Evolutionary conservation across 371 early-diverging fungal genomes (phyloP).

Genomic region (Actinomucor elegans): DNA sequence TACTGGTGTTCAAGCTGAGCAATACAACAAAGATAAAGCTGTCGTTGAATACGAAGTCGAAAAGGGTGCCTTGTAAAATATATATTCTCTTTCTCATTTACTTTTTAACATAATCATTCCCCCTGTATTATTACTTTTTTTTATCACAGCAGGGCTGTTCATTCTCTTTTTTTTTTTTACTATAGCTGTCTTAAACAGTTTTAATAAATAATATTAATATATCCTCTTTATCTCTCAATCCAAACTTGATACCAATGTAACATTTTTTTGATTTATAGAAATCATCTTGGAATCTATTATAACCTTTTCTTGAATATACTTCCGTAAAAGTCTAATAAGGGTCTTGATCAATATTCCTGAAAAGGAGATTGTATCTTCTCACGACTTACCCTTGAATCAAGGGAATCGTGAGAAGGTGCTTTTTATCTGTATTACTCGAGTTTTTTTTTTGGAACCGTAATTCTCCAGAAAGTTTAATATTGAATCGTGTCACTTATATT

Average conservation of each 20-base stretch:
- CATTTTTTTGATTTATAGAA: neutral
- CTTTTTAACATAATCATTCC: neutral
- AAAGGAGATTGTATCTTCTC: neutral
- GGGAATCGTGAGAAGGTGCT: neutral
- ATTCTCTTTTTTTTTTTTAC: neutral
- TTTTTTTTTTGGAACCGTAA: no score
- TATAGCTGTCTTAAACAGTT: neutral
- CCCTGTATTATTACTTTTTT: neutral
- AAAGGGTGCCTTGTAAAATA: slow-evolving; percentile 8
- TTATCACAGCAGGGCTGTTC: slow-evolving; percentile 2
- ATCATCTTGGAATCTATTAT: neutral
- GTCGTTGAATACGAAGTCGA: slow-evolving; percentile 23
- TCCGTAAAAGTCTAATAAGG: no score
- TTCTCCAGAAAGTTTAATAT: no score
- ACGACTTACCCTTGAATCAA: neutral
- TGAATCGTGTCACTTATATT: no score
- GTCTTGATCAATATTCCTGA: neutral
- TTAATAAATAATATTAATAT: slow-evolving; percentile 5
- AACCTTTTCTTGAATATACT: no score
- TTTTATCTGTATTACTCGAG: no score
- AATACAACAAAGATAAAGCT: neutral
- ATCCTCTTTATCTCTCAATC: no score
- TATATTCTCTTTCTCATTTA: neutral
- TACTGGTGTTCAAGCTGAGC: neutral
- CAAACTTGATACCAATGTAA: no score